Evolutionary conservation across 1,284 basidiomycete species (phyloP), one percentile per base, ranked within the genome.

Genomic region (Coniophora puteana): DNA sequence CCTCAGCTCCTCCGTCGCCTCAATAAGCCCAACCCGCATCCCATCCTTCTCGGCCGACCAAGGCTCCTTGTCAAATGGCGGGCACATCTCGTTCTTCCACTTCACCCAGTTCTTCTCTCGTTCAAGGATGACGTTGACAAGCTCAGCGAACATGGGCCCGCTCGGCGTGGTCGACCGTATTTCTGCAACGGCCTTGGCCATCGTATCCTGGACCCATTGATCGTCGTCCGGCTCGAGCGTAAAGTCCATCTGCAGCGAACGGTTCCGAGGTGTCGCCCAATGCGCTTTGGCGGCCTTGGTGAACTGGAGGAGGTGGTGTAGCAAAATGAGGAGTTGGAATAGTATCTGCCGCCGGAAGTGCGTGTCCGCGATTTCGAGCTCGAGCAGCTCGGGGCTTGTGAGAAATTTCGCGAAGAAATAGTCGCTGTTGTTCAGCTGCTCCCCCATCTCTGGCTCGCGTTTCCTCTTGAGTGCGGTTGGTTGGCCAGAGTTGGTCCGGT

Each of bases 341-440:
- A 95, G 71, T 56, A 93, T 80, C 65, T 95, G 93, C n/a, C 90
- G 82, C 17, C 93, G 84, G 66, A 95, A 95, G 47, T 86, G 79
- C 0, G 85, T 83, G 55, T 94, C 91, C 16, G 89, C 84, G 44
- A 94, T 79, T 89, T 95, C 90, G 38, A 93, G 80, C 38, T 89
- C 89, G 21, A 94, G 71, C 16, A 95, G 66, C 33, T 91, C 88
- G 1, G 88, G 83, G 44, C 83, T 90, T 0, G 91, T 93, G 31
- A 95, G 68, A 61, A 89, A 93, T 57, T 93, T 93, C 11, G 92
- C 90, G 55, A 93, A 94, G 64, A 93, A 93, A 58, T 90, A 91
- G 49, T 89, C 82, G 37, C 71, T 79, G 24, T 62, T 62, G 12
- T 64, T 65, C 35, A 67, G 67, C 20, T 65, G 71, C 50, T 76